These are phyloP conservation scores for Bryoglossum gracile DNA, from an alignment of 495 filamentous ascomycete genomes.

Conservation along the genomic window DNA sequence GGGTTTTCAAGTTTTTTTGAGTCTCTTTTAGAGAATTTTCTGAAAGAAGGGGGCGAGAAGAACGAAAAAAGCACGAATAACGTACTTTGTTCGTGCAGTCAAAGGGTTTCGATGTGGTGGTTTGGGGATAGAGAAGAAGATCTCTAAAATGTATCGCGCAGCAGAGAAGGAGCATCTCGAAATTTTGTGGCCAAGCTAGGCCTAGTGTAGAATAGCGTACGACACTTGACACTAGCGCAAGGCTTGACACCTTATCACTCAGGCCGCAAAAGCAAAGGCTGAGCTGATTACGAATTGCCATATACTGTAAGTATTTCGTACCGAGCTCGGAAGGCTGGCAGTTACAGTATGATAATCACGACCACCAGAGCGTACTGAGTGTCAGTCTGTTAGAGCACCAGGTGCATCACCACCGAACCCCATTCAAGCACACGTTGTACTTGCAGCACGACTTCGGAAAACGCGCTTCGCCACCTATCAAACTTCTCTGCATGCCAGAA, in stretches of 20 bases:
- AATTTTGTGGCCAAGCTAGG: constrained; percentile 6
- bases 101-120: constrained; percentile 11
- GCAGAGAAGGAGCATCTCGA: constrained; percentile 7
- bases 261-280: too few species aligned
- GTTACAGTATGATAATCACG: background rate
- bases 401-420: constrained; percentile 8
- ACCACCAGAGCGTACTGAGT: too few species aligned
- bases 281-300: background rate
- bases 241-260: too few species aligned
- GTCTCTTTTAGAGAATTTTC: constrained; percentile 41
- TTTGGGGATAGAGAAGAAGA: constrained; percentile 23
- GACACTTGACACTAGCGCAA: background rate
- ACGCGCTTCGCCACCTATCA: too few species aligned
- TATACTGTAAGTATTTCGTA: constrained; percentile 1
- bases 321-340: background rate
- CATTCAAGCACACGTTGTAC: too few species aligned
- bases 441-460: background rate
- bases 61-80: constrained; percentile 31
- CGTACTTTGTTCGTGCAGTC: constrained; percentile 26
- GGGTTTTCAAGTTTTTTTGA: constrained; percentile 51
- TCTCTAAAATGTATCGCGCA: constrained; percentile 4
- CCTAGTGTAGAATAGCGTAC: too few species aligned
- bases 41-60: constrained; percentile 41
- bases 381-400: too few species aligned
- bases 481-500: too few species aligned